Percentiles rank a stretch among this genome's conserved stretches.
Evolutionary conservation across 2,329 filamentous ascomycete species (phyloP).

Genomic region (Penicillium sp.): DNA sequence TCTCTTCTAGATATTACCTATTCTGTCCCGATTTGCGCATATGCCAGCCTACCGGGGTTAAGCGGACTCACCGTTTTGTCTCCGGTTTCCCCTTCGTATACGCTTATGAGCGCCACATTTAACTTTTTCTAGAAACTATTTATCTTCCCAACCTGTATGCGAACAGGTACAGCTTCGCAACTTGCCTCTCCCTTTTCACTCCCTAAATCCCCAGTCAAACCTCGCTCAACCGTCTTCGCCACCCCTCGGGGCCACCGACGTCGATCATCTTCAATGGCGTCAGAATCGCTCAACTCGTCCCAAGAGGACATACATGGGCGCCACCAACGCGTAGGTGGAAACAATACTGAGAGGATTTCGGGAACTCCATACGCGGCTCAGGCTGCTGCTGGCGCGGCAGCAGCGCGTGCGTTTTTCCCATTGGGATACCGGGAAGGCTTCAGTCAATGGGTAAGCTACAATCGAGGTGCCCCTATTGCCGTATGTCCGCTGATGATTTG

Average conservation of each 20-base stretch:
- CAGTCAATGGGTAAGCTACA: conserved; percentile 74
- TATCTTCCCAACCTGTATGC: conserved; percentile 2
- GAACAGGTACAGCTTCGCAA: neutral
- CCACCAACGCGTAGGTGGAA: conserved; percentile 17
- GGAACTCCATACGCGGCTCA: conserved; percentile 33
- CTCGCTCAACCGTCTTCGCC: conserved; percentile 9
- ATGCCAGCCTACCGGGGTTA: conserved; percentile 22
- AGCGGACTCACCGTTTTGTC: conserved; percentile 23
- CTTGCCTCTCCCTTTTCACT: neutral
- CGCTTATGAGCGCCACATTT: conserved; percentile 16
- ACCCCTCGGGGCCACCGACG: conserved; percentile 16
- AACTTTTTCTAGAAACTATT: conserved; percentile 6
- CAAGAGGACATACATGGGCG: conserved; percentile 27
- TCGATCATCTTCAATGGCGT: conserved; percentile 34
- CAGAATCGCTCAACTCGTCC: conserved; percentile 36
- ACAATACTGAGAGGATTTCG: conserved; percentile 10
- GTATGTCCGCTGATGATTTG: conserved; percentile 17
- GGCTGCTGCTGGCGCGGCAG: conserved; percentile 29
- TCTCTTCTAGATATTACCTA: neutral
- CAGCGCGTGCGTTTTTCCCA: conserved; percentile 61
- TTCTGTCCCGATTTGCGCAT: conserved; percentile 7
- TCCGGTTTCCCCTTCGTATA: conserved; percentile 13
- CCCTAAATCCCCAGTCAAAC: neutral
- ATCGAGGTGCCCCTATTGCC: neutral
- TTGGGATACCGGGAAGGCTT: conserved; percentile 89